Evolutionary conservation across 1,284 basidiomycete genomes (phyloP).

Genomic region (Termitomyces sp.): DNA sequence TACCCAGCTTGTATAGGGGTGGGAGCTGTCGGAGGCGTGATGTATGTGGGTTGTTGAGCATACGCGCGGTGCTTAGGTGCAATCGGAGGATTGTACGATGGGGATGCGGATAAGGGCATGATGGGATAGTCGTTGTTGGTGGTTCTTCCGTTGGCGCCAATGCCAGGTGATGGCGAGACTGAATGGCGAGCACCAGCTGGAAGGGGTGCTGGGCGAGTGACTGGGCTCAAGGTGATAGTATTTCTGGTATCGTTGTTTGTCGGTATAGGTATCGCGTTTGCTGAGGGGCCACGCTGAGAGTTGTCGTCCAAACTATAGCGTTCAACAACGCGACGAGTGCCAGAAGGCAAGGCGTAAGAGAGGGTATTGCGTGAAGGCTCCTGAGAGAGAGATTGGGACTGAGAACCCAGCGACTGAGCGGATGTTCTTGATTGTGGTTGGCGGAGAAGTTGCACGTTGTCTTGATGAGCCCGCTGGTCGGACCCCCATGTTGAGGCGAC

Average conservation of each 20-base stretch:
- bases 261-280: conserved; percentile 21
- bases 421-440: conserved; percentile 19
- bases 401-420: conserved; percentile 24
- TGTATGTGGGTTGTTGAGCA: conserved; percentile 71
- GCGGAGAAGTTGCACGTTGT: conserved; percentile 16
- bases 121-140: conserved; percentile 27
- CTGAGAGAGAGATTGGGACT: conserved; percentile 26
- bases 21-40: conserved; percentile 52
- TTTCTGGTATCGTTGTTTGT: conserved; percentile 13
- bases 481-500: conserved; percentile 14
- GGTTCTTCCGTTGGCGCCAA: conserved; percentile 29
- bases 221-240: conserved; percentile 16
- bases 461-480: conserved; percentile 21
- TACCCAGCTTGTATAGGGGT: conserved; percentile 57
- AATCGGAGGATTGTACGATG: conserved; percentile 54
- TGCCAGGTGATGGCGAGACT: conserved; percentile 34
- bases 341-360: conserved; percentile 38
- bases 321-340: conserved; percentile 41
- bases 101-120: conserved; percentile 52
- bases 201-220: conserved; percentile 29
- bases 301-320: conserved; percentile 46
- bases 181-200: conserved; percentile 43
- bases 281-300: conserved; percentile 27
- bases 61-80: conserved; percentile 62
- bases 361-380: conserved; percentile 30